These are phyloP conservation scores for Fusarium albosuccineum DNA, from an alignment of 2,329 filamentous ascomycete genomes.

Conservation along the genomic window DNA sequence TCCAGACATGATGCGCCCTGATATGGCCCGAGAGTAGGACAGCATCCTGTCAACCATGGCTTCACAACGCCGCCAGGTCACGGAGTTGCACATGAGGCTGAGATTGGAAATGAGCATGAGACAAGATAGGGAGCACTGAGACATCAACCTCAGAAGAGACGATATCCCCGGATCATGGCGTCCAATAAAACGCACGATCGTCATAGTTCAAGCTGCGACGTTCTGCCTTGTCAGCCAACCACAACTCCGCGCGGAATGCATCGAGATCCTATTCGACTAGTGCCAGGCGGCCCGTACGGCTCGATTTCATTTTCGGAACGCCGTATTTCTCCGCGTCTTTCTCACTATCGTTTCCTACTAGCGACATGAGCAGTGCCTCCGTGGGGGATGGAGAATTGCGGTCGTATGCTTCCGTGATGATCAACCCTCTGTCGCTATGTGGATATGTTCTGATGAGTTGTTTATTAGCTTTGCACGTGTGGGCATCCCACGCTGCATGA, in stretches of 20 bases:
- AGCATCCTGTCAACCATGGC: neutral
- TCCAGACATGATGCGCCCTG: neutral
- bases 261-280: conserved; percentile 17
- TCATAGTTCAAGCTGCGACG: neutral
- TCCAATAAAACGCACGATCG: conserved; percentile 16
- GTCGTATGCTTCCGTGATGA: neutral
- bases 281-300: conserved; percentile 11
- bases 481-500: neutral
- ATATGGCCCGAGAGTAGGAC: neutral
- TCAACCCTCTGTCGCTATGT: conserved; percentile 3
- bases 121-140: neutral
- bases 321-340: neutral
- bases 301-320: neutral
- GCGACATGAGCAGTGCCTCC: no score
- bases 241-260: conserved; percentile 12
- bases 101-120: conserved; percentile 1
- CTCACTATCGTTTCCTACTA: no score
- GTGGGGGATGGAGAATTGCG: conserved; percentile 4
- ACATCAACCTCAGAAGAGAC: neutral
- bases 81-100: conserved; percentile 1
- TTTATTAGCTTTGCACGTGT: neutral
- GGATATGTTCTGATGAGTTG: conserved; percentile 8
- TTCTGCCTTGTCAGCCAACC: conserved; percentile 28
- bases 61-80: neutral
- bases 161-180: neutral